Evolutionary conservation across 345 rosid species (phyloP), one percentile per base, ranked within the genome.

Genomic region (Eucalyptus marginata): DNA sequence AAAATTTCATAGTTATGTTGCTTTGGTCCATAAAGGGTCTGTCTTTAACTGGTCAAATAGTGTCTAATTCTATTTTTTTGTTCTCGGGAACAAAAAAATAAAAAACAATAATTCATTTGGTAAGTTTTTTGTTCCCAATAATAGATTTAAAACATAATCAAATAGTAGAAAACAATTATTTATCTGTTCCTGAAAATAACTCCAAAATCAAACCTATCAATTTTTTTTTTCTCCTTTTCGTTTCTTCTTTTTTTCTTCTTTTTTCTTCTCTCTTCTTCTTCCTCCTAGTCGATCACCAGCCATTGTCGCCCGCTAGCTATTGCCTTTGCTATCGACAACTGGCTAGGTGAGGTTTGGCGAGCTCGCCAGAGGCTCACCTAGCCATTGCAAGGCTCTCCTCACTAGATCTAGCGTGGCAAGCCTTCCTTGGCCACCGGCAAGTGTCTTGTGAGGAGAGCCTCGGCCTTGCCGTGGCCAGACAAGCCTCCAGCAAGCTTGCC

Each of bases 301-400:
- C 58, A 52, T 0, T 52, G 0, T 20, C 2, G 0, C 25, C 0
- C 1, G 1, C 0, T 4, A 0, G 25, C 25, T 3, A 52, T 52
- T 8, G 58, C 2, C 0, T 0, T 0, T 2, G 0, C 58, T 52
- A 52, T 52, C 0, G 0, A 52, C 25, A 1, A 1, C 1, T 20
- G 2, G 58, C 4, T 52, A 1, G 10, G 58, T 20, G 58, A 52
- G 58, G 10, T 52, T 0, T 0, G 0, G 1, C 25, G 0, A 20
- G 25, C 4, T 52, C 0, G 1, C 1, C 1, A 0, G 2, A 52
- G 56, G 24, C 25, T 52, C 4, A 0, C 24, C 5, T 18, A 52
- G 10, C 58, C 5, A 52, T 4, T 1, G 1, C 0, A 0, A 52
- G 5, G 58, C 25, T 52, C 58, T 52, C 58, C 58, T 52, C 25